Percentiles rank a stretch among this genome's conserved stretches.
phyloP scores from a whole-genome alignment of 2,329 filamentous ascomycete species.

The Diaporthe helianthi region DNA sequence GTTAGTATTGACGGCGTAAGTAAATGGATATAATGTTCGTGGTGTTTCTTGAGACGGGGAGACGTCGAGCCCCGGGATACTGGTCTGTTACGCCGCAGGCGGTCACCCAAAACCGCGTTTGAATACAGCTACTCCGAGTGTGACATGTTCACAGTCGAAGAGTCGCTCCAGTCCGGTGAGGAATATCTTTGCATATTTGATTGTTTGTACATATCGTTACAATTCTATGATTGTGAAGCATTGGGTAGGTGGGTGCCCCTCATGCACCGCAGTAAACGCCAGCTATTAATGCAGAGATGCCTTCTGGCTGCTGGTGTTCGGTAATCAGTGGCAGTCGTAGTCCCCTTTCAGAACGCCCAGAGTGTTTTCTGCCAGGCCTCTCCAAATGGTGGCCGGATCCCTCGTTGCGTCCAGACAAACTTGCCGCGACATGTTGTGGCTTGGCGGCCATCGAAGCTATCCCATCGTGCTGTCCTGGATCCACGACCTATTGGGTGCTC shows the following conservation, averaged over 20 bases:
- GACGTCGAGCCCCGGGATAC: not conserved
- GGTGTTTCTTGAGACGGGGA: not conserved
- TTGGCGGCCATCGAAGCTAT: not conserved
- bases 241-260: not conserved
- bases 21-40: not conserved
- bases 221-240: not conserved
- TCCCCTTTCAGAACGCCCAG: not conserved
- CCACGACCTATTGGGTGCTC: not conserved
- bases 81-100: not conserved
- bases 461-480: not conserved
- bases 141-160: not conserved
- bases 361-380: not conserved
- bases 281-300: conserved; percentile 3
- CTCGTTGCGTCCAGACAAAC: too few relatives aligned
- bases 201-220: conserved; percentile 9
- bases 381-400: not conserved
- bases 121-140: not conserved
- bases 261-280: conserved; percentile 3
- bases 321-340: not conserved
- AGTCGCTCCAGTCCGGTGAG: not conserved
- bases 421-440: not conserved
- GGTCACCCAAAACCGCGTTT: not conserved
- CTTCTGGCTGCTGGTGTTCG: not conserved
- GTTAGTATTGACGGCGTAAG: too few relatives aligned
- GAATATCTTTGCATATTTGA: not conserved